phyloP scores from a whole-genome alignment of 2,329 filamentous ascomycete species.

The Scedosporium boydii region DNA sequence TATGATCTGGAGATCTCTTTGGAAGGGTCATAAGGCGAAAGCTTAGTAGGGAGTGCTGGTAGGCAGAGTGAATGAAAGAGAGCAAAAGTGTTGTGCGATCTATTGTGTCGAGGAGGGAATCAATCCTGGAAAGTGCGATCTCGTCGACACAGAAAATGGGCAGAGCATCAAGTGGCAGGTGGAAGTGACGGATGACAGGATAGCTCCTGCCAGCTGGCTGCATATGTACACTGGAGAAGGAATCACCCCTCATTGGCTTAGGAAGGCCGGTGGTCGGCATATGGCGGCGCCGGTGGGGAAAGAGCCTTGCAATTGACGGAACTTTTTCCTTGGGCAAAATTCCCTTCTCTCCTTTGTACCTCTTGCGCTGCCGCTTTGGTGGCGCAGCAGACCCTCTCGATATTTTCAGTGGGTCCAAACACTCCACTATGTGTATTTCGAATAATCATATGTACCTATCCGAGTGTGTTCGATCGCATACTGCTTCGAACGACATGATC shows the following conservation, averaged over 20 bases:
- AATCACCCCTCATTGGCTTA: neutral
- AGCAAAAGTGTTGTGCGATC: neutral
- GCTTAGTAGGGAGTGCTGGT: neutral
- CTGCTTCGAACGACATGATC: too few species aligned
- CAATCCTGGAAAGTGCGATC: conserved; percentile 4
- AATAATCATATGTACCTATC: too few species aligned
- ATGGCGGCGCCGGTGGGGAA: neutral
- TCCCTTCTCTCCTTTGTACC: neutral
- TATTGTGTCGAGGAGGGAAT: neutral
- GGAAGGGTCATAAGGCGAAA: neutral
- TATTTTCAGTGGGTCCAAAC: too few species aligned
- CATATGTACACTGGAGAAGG: neutral
- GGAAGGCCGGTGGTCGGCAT: neutral
- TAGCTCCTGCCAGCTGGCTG: neutral
- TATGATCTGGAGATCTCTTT: neutral
- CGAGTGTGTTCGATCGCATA: too few species aligned
- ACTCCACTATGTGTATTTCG: too few species aligned
- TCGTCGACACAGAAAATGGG: conserved; percentile 5
- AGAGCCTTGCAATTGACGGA: neutral
- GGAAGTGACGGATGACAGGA: neutral
- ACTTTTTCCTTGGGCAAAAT: neutral
- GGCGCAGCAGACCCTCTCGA: too few species aligned
- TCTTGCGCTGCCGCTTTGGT: too few species aligned
- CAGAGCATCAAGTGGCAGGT: neutral
- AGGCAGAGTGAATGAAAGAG: neutral